Conservation (phyloP, 805 yeast genomes). For the Candida loeiensis region DNA sequence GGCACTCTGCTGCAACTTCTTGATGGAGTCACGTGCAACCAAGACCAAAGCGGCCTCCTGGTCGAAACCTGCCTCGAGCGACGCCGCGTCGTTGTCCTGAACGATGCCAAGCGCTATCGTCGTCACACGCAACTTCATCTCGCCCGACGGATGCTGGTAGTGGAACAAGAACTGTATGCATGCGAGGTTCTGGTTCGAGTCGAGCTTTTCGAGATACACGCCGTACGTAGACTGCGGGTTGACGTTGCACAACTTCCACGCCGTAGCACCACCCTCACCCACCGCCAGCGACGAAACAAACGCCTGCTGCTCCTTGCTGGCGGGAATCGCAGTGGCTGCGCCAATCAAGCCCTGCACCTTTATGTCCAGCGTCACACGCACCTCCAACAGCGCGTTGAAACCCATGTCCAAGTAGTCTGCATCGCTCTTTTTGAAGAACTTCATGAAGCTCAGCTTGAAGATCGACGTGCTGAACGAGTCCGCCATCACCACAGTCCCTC, state of each 20-base stretch:
- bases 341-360: conserved; percentile 61
- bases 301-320: conserved; percentile 22
- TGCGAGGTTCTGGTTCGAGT: conserved; percentile 26
- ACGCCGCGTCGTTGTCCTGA: conserved; percentile 37
- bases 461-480: conserved; percentile 67
- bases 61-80: conserved; percentile 51
- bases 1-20: conserved; percentile 29
- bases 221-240: conserved; percentile 59
- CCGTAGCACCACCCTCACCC: conserved; percentile 52
- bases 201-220: conserved; percentile 51
- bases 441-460: conserved; percentile 60
- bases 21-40: conserved; percentile 52
- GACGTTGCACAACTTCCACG: conserved; percentile 58
- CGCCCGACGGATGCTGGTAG: conserved; percentile 61
- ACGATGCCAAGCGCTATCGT: conserved; percentile 48
- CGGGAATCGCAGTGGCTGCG: conserved; percentile 49
- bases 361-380: conserved; percentile 48
- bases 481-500: conserved; percentile 59
- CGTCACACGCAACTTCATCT: conserved; percentile 57
- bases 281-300: conserved; percentile 31
- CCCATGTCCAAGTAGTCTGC: conserved; percentile 47
- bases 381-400: conserved; percentile 57
- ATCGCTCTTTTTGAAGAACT: conserved; percentile 36
- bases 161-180: conserved; percentile 54
- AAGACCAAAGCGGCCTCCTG: conserved; percentile 68